These are phyloP conservation scores for carrot (Daucus carota) DNA, from an alignment of 129 eudicot species.

Conservation along the genomic window DNA sequence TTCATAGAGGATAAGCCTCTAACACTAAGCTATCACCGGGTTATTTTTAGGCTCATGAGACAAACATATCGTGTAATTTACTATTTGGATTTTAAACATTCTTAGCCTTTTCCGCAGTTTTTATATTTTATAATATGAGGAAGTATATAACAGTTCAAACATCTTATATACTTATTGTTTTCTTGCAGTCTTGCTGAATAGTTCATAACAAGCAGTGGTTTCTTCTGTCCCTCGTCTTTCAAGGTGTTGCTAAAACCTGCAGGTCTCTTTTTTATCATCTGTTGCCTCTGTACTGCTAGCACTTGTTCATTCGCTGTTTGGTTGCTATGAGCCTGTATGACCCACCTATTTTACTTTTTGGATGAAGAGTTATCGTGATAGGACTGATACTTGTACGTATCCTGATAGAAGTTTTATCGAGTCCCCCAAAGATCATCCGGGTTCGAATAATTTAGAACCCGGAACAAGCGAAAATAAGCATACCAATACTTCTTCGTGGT, in stretches of 20 bases:
- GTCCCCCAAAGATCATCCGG: constrained; percentile 29
- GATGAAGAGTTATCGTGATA: constrained; percentile 54
- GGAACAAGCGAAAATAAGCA: constrained; percentile 40
- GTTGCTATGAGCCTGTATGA: constrained; percentile 30
- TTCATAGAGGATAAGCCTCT: no score
- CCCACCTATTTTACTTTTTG: constrained; percentile 40
- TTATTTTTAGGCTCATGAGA: background rate
- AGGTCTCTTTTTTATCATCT: constrained; percentile 6
- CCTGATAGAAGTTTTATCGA: constrained; percentile 31
- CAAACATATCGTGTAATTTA: background rate
- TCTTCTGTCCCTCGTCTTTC: constrained; percentile 1
- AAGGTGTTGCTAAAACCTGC: constrained; percentile 9
- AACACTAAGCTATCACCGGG: no score
- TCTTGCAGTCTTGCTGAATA: background rate
- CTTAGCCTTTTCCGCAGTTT: background rate
- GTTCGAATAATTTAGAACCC: constrained; percentile 49
- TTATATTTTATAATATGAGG: background rate
- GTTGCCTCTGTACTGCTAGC: constrained; percentile 10
- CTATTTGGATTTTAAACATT: background rate
- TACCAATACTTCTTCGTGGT: constrained; percentile 44
- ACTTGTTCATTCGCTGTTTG: constrained; percentile 18
- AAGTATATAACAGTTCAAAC: background rate
- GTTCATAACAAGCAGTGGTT: background rate
- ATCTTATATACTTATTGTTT: background rate
- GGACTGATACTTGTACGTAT: constrained; percentile 24